Conservation (phyloP, 164 flowering plant genomes). For the Vitis amurensis region DNA sequence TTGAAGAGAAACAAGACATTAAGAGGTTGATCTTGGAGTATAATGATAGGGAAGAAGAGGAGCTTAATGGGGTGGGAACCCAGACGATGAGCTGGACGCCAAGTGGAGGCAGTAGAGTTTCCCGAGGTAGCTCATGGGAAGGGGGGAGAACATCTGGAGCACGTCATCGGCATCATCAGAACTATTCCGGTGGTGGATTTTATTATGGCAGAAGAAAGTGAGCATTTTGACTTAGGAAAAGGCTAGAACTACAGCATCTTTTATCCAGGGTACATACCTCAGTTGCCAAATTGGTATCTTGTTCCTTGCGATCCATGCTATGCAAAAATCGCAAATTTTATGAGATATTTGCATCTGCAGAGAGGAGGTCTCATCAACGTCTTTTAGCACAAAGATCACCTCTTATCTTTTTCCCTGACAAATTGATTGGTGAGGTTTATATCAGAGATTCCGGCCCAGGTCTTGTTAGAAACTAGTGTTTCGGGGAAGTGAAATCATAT, state of each 20-base stretch:
- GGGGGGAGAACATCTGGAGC: slow-evolving; percentile 57
- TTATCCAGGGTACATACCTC: no score
- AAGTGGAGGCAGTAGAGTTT: slow-evolving; percentile 45
- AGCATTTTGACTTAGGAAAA: background rate
- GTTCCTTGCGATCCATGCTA: background rate
- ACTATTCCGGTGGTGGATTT: slow-evolving; percentile 54
- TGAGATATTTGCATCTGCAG: background rate
- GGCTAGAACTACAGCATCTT: background rate
- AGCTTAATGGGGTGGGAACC: slow-evolving; percentile 58
- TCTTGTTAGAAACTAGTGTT: no score
- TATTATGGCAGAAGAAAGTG: slow-evolving; percentile 68
- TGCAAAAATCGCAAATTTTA: background rate
- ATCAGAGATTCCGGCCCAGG: no score
- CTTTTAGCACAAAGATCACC: no score
- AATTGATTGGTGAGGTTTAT: background rate
- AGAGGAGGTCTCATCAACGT: background rate
- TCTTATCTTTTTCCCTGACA: background rate
- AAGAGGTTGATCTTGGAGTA: slow-evolving; percentile 90
- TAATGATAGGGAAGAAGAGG: slow-evolving; percentile 95
- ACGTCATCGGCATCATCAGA: slow-evolving; percentile 47
- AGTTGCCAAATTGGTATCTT: background rate
- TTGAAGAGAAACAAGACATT: slow-evolving; percentile 94
- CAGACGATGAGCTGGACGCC: slow-evolving; percentile 58
- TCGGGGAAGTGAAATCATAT: no score
- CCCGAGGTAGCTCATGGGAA: slow-evolving; percentile 67